Evolutionary conservation across 768 basidiomycete genomes (phyloP).

Genomic region (Rhodotorula paludigena): DNA sequence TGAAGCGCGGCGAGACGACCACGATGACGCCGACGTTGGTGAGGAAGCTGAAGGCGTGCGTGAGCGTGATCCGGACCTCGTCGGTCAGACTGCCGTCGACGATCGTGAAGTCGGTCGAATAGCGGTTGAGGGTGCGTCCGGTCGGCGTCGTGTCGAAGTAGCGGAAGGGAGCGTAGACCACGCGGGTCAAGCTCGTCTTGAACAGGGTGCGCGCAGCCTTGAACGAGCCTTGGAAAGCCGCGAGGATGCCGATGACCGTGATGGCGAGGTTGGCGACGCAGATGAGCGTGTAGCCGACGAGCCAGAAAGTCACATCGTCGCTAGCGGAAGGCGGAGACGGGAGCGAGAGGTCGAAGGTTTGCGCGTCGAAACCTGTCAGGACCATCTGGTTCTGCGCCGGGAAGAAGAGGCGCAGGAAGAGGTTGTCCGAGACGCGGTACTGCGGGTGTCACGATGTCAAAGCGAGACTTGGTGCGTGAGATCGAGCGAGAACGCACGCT

Average conservation of each 20-base stretch:
- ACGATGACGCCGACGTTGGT: constrained; percentile 64
- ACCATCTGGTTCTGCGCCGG: constrained; percentile 7
- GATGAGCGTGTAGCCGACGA: constrained; percentile 61
- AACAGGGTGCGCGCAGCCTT: constrained; percentile 60
- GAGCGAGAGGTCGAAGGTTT: constrained; percentile 1
- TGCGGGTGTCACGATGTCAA: not conserved
- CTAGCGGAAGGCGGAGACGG: constrained; percentile 50
- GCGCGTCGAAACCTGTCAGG: constrained; percentile 10
- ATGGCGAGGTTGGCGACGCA: constrained; percentile 46
- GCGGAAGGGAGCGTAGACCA: constrained; percentile 61
- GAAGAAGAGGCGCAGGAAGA: constrained; percentile 7
- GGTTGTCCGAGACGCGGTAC: constrained; percentile 16
- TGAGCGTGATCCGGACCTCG: constrained; percentile 20
- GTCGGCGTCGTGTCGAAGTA: constrained; percentile 72
- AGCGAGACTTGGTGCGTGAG: not conserved
- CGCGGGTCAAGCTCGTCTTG: constrained; percentile 54
- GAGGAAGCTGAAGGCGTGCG: constrained; percentile 47
- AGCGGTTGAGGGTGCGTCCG: constrained; percentile 73
- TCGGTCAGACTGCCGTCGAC: constrained; percentile 27
- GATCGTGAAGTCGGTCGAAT: constrained; percentile 62
- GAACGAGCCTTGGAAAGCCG: constrained; percentile 66
- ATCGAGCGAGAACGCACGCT: not conserved
- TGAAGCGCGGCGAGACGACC: constrained; percentile 60
- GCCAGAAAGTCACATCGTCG: constrained; percentile 61
- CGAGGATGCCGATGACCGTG: constrained; percentile 52